Base-by-base conservation (phyloP, 441 rosid species). In the Euphorbia celastroides region DNA sequence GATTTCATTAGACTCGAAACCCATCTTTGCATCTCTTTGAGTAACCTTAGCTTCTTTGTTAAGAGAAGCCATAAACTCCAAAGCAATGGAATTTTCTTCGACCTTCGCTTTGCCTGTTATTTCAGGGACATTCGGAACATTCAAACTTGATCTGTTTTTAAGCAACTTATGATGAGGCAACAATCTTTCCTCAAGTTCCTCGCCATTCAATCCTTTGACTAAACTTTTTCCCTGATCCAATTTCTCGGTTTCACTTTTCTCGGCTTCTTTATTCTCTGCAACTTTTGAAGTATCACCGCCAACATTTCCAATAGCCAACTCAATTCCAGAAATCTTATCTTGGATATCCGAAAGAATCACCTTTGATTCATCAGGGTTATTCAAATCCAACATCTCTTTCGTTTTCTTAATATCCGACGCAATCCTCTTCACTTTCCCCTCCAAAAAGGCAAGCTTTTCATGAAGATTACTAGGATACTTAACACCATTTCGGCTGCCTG, bases 81-180 rank as follows among this genome's bases (percentile, higher is more conserved):
- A 10, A 42, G 88, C 82, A 74, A 83, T 84, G 6, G 79, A 72
- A 71, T 88, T 83, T 62, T 79, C 86, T 59, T 86, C 96, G 42
- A 54, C 42, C 78, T 63, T 65, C 79, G 17, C 12, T 36, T 36
- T 72, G 13, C 71, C 57, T 36, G 66, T 65, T 28, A 72, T 51
- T 55, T 78, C 88, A 14, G 13, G 16, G 22, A 20, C 60, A 62
- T 50, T 48, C 66, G 62, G 64, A n/a, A n/a, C n/a, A n/a, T n/a
- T n/a, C n/a, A n/a, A n/a, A n/a, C n/a, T n/a, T n/a, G n/a, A n/a
- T n/a, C 97, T 81, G 68, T 78, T 77, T 76, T 84, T 82, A 12
- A 92, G 89, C 86, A 95, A 77, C 80, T 83, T 92, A 58, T 90
- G 98, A 81, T 95, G 97, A 67, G 99, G 98, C 77, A 92, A 86